phyloP scores from a whole-genome alignment of 495 filamentous ascomycete species.

The Lineolata rhizophorae region DNA sequence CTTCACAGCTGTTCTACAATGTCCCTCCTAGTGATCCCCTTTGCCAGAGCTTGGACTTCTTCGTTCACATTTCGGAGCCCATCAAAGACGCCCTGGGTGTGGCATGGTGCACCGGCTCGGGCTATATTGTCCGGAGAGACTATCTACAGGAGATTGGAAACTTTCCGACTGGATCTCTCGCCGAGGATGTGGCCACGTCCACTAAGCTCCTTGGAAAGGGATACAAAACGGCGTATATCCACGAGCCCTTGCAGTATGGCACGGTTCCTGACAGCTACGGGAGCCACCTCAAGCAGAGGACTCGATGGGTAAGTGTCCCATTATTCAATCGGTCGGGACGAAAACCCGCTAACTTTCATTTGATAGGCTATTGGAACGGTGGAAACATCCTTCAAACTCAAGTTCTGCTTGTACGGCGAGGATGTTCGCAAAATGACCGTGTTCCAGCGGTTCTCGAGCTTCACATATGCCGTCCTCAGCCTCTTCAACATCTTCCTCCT shows the following conservation, averaged over 20 bases:
- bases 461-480: constrained; percentile 23
- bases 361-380: constrained; percentile 17
- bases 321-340: no score
- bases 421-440: constrained; percentile 16
- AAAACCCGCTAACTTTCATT: neutral
- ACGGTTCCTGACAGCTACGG: constrained; percentile 26
- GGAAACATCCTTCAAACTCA: constrained; percentile 23
- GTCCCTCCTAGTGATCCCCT: constrained; percentile 27
- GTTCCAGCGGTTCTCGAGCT: constrained; percentile 6
- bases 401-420: constrained; percentile 23
- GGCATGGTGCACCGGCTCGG: constrained; percentile 32
- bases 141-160: constrained; percentile 29
- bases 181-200: constrained; percentile 29
- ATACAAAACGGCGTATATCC: constrained; percentile 28
- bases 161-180: constrained; percentile 25
- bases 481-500: constrained; percentile 23
- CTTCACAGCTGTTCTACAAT: constrained; percentile 33
- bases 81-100: constrained; percentile 26
- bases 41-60: constrained; percentile 24
- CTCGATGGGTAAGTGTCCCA: constrained; percentile 20
- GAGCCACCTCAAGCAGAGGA: constrained; percentile 29
- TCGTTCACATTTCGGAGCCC: constrained; percentile 27
- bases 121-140: constrained; percentile 25
- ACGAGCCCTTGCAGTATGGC: constrained; percentile 29
- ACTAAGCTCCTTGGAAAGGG: constrained; percentile 25